Percentiles rank a stretch among this genome's conserved stretches.
Conservation (phyloP, 352 stramenopile species). For the Phytopythium helicoides region DNA sequence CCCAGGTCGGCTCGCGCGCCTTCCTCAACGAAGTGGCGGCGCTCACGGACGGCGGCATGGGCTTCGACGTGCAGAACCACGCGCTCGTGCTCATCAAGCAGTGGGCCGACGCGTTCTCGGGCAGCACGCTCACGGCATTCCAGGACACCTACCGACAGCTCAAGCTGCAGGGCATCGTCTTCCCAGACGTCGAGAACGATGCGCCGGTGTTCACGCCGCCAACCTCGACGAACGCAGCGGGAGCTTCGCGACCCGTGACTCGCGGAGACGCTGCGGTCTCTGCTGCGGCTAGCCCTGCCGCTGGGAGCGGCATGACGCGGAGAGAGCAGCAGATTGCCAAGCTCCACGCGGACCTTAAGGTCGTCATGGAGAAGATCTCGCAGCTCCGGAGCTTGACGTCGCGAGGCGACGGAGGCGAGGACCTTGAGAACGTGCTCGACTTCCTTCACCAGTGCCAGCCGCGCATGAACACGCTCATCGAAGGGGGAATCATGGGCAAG, state of each 20-base stretch:
- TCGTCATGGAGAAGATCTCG: constrained; percentile 74
- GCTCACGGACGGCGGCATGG: constrained; percentile 60
- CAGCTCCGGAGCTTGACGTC: constrained; percentile 40
- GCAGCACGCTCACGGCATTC: constrained; percentile 48
- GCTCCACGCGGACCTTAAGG: constrained; percentile 58
- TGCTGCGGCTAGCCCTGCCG: constrained; percentile 1
- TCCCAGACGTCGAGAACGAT: constrained; percentile 68
- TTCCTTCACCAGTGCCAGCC: constrained; percentile 83
- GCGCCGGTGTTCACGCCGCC: constrained; percentile 72
- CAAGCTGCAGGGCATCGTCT: constrained; percentile 67
- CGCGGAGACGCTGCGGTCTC: neutral
- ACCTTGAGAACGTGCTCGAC: constrained; percentile 70
- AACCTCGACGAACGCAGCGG: constrained; percentile 17
- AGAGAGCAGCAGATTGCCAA: constrained; percentile 72
- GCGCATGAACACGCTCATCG: constrained; percentile 87
- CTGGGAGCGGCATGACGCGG: constrained; percentile 9
- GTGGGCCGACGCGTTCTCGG: constrained; percentile 71
- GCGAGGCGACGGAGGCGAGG: constrained; percentile 25
- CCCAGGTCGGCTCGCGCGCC: constrained; percentile 45
- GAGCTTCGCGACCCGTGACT: neutral
- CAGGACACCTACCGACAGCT: constrained; percentile 78
- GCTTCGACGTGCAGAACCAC: constrained; percentile 76
- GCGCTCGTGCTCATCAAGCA: constrained; percentile 77
- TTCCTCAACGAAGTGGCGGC: constrained; percentile 72
- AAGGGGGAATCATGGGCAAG: constrained; percentile 82